Conservation (phyloP, 495 filamentous ascomycete species). For the Aspergillus nidulans region DNA sequence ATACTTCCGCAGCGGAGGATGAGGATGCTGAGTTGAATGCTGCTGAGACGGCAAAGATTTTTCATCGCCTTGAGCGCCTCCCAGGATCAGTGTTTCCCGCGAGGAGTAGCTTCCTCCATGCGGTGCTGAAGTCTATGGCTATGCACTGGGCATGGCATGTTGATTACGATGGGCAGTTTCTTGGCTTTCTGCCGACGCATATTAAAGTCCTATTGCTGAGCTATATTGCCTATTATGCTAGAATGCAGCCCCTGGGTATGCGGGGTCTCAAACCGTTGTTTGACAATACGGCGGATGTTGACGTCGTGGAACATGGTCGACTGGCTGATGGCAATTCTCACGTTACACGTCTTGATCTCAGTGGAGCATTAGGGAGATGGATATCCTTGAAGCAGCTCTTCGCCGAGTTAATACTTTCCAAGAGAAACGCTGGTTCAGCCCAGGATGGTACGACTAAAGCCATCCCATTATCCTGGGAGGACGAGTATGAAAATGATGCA, state of each 20-base stretch:
- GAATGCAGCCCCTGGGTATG: constrained; percentile 27
- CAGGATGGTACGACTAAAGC: constrained; percentile 12
- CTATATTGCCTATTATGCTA: constrained; percentile 55
- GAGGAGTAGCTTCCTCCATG: constrained; percentile 52
- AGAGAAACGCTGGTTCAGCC: constrained; percentile 8
- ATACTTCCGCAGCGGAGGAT: constrained; percentile 12
- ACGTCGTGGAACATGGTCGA: constrained; percentile 11
- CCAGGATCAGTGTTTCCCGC: constrained; percentile 42
- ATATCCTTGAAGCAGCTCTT: constrained; percentile 56
- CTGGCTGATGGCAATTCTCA: constrained; percentile 41
- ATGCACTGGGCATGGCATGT: constrained; percentile 65
- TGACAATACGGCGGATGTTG: constrained; percentile 11
- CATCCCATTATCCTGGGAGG: constrained; percentile 38
- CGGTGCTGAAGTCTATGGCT: constrained; percentile 56
- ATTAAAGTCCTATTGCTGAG: constrained; percentile 59
- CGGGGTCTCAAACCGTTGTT: constrained; percentile 31
- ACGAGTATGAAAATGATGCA: constrained; percentile 28
- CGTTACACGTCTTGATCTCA: constrained; percentile 60
- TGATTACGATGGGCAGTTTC: constrained; percentile 61
- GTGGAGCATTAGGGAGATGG: constrained; percentile 53
- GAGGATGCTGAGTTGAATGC: constrained; percentile 2
- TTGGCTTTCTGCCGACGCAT: constrained; percentile 58
- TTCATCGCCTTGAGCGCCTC: constrained; percentile 37
- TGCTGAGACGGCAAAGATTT: constrained; percentile 11
- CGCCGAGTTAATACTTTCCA: constrained; percentile 43